phyloP scores from a whole-genome alignment of 2,329 filamentous ascomycete genomes.

The Polytolypa hystricis region DNA sequence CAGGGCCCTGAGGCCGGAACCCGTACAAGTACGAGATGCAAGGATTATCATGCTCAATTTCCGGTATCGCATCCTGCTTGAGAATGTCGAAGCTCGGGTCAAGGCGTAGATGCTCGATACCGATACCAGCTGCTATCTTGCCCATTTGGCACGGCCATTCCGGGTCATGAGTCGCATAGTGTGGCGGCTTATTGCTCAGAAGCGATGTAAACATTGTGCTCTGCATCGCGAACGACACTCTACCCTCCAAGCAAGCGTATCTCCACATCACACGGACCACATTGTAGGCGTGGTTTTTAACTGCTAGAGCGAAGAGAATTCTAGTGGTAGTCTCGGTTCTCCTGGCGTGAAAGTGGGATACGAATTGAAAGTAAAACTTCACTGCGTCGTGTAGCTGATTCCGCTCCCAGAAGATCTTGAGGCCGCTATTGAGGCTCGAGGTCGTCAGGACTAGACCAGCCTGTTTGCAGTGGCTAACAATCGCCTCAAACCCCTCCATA shows the following conservation, averaged over 20 bases:
- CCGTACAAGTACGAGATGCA: conserved; percentile 15
- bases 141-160: conserved; percentile 1
- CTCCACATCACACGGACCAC: conserved; percentile 37
- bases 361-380: conserved; percentile 11
- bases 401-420: conserved; percentile 18
- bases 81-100: conserved; percentile 7
- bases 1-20: conserved; percentile 11
- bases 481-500: conserved; percentile 16
- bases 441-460: conserved; percentile 19
- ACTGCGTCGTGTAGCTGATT: conserved; percentile 12
- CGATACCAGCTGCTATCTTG: conserved; percentile 11
- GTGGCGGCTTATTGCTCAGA: conserved; percentile 13
- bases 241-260: conserved; percentile 33
- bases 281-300: conserved; percentile 28
- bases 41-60: neutral
- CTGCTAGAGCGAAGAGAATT: conserved; percentile 33
- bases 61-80: neutral
- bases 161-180: conserved; percentile 5
- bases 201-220: conserved; percentile 22
- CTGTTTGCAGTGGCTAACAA: conserved; percentile 23
- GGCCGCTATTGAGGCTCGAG: conserved; percentile 19
- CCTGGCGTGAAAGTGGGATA: conserved; percentile 7
- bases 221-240: conserved; percentile 25
- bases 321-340: conserved; percentile 20
- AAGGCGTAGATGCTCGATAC: conserved; percentile 11